These are phyloP conservation scores for Nepenthes mirabilis DNA, from an alignment of 148 eudicot genomes.

Conservation along the genomic window DNA sequence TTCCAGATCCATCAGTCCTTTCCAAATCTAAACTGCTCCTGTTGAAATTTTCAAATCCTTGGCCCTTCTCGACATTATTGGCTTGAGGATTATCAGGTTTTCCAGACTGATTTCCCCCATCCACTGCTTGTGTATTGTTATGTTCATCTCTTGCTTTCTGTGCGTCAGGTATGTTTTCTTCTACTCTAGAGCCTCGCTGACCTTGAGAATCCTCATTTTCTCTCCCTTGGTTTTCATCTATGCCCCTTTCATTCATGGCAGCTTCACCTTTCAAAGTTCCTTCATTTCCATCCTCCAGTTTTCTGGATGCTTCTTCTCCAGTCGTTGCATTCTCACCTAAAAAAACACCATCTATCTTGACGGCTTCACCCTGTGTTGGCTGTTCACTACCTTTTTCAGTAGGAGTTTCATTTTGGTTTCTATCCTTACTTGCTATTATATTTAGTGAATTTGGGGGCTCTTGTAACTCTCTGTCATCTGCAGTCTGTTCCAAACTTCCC, in stretches of 20 bases:
- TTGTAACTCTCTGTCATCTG: neutral
- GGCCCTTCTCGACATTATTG: neutral
- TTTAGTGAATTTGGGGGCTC: neutral
- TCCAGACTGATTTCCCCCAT: neutral
- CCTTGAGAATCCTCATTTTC: constrained; percentile 2
- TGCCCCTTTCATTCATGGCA: neutral
- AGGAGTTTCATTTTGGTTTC: constrained; percentile 1
- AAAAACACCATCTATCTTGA: neutral
- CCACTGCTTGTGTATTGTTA: neutral
- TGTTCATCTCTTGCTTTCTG: constrained; percentile 4
- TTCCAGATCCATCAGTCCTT: constrained; percentile 7
- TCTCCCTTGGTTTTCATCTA: neutral
- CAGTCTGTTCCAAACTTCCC: neutral
- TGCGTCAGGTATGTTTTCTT: neutral
- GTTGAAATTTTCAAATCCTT: neutral
- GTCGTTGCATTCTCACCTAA: neutral
- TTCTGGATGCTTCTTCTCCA: constrained; percentile 1
- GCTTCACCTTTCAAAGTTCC: neutral
- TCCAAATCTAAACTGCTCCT: constrained; percentile 6
- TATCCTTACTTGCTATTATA: constrained; percentile 3
- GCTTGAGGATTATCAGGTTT: no score
- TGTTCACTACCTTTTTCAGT: neutral
- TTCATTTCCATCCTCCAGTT: neutral
- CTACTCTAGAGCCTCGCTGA: neutral
- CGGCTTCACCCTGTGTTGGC: neutral